Evolutionary conservation across 2,329 filamentous ascomycete species (phyloP), one percentile per base, ranked within the genome.

Genomic region (Lachnellula hyalina): DNA sequence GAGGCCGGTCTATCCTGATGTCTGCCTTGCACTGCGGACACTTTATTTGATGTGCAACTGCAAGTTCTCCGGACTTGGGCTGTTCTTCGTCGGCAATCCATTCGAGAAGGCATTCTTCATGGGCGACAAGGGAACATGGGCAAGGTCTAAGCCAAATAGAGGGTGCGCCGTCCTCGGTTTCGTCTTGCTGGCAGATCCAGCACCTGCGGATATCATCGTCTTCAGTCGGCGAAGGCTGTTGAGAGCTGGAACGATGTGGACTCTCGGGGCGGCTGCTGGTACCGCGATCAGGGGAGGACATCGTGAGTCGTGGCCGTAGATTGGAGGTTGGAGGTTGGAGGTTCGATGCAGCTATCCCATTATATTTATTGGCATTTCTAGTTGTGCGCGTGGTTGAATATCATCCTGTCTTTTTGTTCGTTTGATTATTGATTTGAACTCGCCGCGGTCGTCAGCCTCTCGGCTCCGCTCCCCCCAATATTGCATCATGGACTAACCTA

Each of bases 71-170:
- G 67, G 17, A 80, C 73, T 74, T 78, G 1, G 81, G 81, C 21
- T 80, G 76, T 72, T 96, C 91, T 67, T 90, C 83, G 68, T 96
- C 90, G n/a, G 89, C 87, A 17, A 97, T 87, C 92, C 92, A 99
- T 65, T 90, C 87, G 40, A 97, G 78, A 61, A 97, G 79, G 69
- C 92, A 96, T 57, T 84, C 82, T 70, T 97, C 91, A 70, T 99
- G 94, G 1, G 92, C 94, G 53, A 89, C 89, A 40, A 99, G 78
- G 12, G 89, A 91, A 72, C 94, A 99, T 0, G 87, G 87, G 69
- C 94, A 99, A 1, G 94, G 92, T 52, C 87, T 89, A 45, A 90
- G 85, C 93, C 94, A 99, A 52, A 75, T 71, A 46, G 73, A 69
- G 17, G 67, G 66, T 4, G 79, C 75, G 8, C 76, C 66, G 49